These are phyloP conservation scores for Brassica hybrid DNA, from an alignment of 441 rosid species.

Conservation along the genomic window DNA sequence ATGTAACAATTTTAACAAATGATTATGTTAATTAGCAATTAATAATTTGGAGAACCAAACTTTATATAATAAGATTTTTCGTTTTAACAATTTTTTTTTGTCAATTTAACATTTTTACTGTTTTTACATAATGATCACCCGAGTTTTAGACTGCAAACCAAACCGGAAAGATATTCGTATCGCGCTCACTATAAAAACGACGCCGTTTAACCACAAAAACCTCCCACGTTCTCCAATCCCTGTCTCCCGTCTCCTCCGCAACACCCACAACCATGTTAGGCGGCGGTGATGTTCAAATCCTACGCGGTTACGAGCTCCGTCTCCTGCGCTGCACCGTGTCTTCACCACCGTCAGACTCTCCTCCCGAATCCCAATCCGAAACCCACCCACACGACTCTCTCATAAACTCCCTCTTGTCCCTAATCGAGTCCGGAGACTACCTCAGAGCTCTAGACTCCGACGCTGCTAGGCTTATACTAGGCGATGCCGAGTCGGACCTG, in stretches of 20 bases:
- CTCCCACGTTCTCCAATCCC: background rate
- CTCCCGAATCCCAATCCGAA: conserved; percentile 23
- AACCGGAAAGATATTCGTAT: too few relatives aligned
- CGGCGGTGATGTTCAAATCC: conserved; percentile 41
- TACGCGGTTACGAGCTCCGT: conserved; percentile 84
- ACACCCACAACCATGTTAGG: conserved; percentile 36
- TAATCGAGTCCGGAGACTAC: conserved; percentile 79
- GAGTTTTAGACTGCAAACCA: too few relatives aligned
- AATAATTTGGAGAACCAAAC: too few relatives aligned
- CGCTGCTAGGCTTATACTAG: conserved; percentile 47
- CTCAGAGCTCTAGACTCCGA: conserved; percentile 65
- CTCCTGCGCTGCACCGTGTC: conserved; percentile 77
- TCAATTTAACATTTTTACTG: too few relatives aligned
- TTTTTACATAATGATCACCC: too few relatives aligned
- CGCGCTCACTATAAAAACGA: background rate
- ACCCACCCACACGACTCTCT: conserved; percentile 46
- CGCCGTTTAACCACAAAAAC: conserved; percentile 7
- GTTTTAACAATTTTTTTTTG: too few relatives aligned
- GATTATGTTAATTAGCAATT: too few relatives aligned
- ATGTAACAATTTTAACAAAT: too few relatives aligned
- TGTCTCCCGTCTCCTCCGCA: too few relatives aligned
- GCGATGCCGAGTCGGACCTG: conserved; percentile 40
- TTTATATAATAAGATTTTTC: too few relatives aligned
- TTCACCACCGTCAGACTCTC: conserved; percentile 35
- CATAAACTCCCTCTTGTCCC: conserved; percentile 53